Base-by-base conservation (phyloP, 495 filamentous ascomycete genomes). In the Amphirosellinia nigrospora region DNA sequence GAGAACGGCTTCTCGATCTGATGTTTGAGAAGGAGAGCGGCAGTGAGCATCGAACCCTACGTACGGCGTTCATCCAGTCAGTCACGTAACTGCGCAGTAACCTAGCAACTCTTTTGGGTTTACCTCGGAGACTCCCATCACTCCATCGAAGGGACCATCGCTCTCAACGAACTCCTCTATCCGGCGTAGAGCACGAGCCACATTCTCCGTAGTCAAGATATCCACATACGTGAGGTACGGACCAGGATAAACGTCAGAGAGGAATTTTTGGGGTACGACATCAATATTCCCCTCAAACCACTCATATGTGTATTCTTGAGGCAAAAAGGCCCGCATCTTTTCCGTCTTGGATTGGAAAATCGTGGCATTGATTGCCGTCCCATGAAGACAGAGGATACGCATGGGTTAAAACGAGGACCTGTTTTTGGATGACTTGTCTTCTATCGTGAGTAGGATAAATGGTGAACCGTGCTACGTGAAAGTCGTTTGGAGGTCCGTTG, bases 141-240 rank as follows among this genome's bases (percentile, higher is more conserved):
- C 63, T 19, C 60, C 72, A 34, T 74, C 72, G 39, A 74, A 74
- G 11, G 70, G 66, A 4, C 61, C 66, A 26, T 68, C 52, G 61
- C 68, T 64, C 30, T 76, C 52, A 11, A 73, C 39, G 15, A 55
- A 55, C 23, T 60, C 48, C 23, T 67, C 64, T 55, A 67, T 43
- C 21, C 55, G 64, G 43, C 34, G 2, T 15, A 60, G 56, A 60
- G 56, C 56, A 23, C 56, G 56, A 60, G 56, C 32, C 36, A 60
- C 32, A 39, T 39, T 60, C 1, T 38, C 56, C 36, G 56, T 26
- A 5, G 56, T 60, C 56, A 39, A 60, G 19, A 60, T 60, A 34
- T 60, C 56, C 34, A 60, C 56, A 60, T 60, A 60, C 32, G 56
- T 60, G 56, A 60, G 56, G 34, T 60, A 60, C 26, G 56, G 56